phyloP scores from a whole-genome alignment of 2,329 filamentous ascomycete genomes.

The Ambrosiella cleistominuta region DNA sequence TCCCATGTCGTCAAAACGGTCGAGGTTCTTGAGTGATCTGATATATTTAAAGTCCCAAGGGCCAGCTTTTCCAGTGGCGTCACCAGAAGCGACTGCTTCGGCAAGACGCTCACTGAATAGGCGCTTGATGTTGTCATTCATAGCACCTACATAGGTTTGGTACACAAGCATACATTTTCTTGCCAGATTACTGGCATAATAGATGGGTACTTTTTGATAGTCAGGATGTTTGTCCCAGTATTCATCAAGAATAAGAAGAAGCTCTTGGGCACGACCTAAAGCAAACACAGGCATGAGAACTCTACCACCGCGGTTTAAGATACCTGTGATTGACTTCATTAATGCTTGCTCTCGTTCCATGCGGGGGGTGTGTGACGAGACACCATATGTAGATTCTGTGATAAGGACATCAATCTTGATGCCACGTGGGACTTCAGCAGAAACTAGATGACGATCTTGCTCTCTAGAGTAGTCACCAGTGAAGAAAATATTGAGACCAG shows the following conservation, averaged over 20 bases:
- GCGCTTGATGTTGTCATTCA: conserved; percentile 98
- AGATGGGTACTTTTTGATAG: conserved; percentile 81
- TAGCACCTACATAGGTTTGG: conserved; percentile 91
- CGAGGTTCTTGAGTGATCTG: conserved; percentile 75
- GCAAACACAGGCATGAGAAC: conserved; percentile 93
- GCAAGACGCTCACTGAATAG: conserved; percentile 88
- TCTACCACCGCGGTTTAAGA: conserved; percentile 79
- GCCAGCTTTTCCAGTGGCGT: conserved; percentile 56
- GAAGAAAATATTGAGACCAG: conserved; percentile 89
- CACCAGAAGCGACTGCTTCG: conserved; percentile 66
- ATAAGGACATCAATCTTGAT: conserved; percentile 93
- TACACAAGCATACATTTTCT: conserved; percentile 98
- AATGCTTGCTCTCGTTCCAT: conserved; percentile 80
- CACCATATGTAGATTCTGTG: conserved; percentile 92
- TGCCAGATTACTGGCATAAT: conserved; percentile 90
- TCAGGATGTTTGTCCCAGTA: conserved; percentile 87
- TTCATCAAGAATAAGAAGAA: conserved; percentile 87
- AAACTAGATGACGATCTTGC: conserved; percentile 87
- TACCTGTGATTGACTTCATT: conserved; percentile 86
- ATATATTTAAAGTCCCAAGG: conserved; percentile 98
- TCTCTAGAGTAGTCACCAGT: conserved; percentile 95
- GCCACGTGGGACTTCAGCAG: conserved; percentile 72
- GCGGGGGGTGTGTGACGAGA: conserved; percentile 80
- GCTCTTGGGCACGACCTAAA: conserved; percentile 79
- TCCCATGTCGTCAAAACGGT: conserved; percentile 89